A percentile compares a stretch with the other conserved stretches of the same genome.
phyloP scores from a whole-genome alignment of 371 early-diverging fungal species.

The Dinochytrium kinnereticum region DNA sequence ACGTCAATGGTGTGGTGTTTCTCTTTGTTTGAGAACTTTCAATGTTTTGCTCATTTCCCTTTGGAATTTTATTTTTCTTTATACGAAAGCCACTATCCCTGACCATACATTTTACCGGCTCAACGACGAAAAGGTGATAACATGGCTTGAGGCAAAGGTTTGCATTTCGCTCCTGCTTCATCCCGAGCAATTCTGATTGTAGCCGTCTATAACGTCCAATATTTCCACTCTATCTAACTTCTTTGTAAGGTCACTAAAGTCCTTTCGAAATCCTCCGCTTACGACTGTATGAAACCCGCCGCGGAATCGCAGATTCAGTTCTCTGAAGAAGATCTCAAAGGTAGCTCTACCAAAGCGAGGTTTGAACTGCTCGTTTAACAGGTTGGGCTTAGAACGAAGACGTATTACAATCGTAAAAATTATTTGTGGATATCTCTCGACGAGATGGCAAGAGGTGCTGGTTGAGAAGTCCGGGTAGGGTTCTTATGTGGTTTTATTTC shows the following conservation, averaged over 20 bases:
- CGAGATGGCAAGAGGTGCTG: neutral
- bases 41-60: neutral
- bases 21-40: neutral
- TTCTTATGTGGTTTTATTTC: neutral
- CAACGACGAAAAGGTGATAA: slow-evolving; percentile 2
- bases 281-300: neutral
- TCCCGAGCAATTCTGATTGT: too few relatives aligned
- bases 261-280: neutral
- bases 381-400: neutral
- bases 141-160: neutral
- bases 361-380: neutral
- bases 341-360: too few relatives aligned
- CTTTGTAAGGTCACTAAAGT: neutral
- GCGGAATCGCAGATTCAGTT: neutral
- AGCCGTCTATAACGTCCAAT: too few relatives aligned
- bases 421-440: neutral
- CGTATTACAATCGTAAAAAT: neutral
- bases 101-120: neutral
- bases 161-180: too few relatives aligned
- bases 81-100: neutral
- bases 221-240: neutral
- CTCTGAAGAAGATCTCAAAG: neutral
- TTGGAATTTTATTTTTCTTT: too few relatives aligned
- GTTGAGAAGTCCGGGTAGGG: neutral
- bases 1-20: neutral